Base-by-base conservation (phyloP, 768 basidiomycete species). In the Megacollybia marginata region DNA sequence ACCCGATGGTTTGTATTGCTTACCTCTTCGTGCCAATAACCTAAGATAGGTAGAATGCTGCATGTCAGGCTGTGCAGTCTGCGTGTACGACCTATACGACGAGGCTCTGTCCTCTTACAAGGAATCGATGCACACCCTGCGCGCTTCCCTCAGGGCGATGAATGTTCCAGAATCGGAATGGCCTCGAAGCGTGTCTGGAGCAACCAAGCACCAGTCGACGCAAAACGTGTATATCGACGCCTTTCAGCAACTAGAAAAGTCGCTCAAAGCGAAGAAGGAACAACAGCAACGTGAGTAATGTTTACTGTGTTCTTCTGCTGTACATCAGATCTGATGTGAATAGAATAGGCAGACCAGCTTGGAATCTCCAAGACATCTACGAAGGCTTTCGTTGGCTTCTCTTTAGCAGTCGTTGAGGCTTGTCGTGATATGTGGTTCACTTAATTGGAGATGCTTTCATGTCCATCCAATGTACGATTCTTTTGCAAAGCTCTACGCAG, bases 11-110 rank as follows among this genome's bases (percentile, higher is more conserved):
- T 10, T 11, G n/a, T 20, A 12, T 47, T 7, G 18, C 19, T 45
- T 52, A 4, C 52, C 9, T 32, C 19, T 40, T 46, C 23, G 23
- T 11, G 47, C 5, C 10, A 5, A 11, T 36, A 28, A 8, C n/a
- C 2, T 16, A 35, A 4, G 47, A 42, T 36, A 35, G 35, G 18
- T 36, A 92, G 92, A 92, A 65, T 93, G 92, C 64, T 95, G 92
- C 70, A 94, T 94, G 92, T 92, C 90, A 2, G 89, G 89, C 31
- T 95, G 92, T 59, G 88, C 91, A 0, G 66, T 93, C n/a, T 94
- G 92, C 63, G 86, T 94, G 8, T 89, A 94, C 65, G 90, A 92
- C 57, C 63, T 92, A 20, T 91, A 92, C 65, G 82, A 88, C 52
- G 89, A 92, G 44, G 77, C 83, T 1, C 63, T 89, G 2, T 69